phyloP scores from a whole-genome alignment of 2,329 filamentous ascomycete species.

The Beauveria pseudobassiana region DNA sequence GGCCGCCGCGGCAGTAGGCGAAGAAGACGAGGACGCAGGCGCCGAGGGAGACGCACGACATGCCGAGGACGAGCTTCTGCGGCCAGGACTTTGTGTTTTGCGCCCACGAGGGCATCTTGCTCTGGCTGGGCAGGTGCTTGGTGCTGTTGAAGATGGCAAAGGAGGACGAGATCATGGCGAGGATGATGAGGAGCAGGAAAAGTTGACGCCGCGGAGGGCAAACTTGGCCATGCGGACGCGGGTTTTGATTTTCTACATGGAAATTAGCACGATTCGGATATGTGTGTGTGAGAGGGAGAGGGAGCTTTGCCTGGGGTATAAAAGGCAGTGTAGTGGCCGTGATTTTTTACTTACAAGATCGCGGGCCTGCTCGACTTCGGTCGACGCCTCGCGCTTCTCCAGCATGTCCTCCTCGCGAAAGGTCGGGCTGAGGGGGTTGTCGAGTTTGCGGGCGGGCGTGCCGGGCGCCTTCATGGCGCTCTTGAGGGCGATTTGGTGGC shows the following conservation, averaged over 20 bases:
- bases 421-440: slow-evolving; percentile 81
- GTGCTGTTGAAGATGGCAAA: slow-evolving; percentile 92
- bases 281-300: too few species aligned
- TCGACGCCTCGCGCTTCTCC: slow-evolving; percentile 73
- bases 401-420: slow-evolving; percentile 82
- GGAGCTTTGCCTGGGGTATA: too few species aligned
- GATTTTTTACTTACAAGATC: slow-evolving; percentile 63
- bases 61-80: slow-evolving; percentile 72
- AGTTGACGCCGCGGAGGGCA: slow-evolving; percentile 89
- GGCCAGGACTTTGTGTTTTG: slow-evolving; percentile 75
- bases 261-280: too few species aligned
- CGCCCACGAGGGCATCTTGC: slow-evolving; percentile 80
- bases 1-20: slow-evolving; percentile 83
- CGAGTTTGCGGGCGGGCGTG: slow-evolving; percentile 63
- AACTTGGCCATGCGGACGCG: slow-evolving; percentile 91
- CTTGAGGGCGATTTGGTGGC: slow-evolving; percentile 70
- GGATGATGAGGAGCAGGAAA: slow-evolving; percentile 94
- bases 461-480: slow-evolving; percentile 85
- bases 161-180: slow-evolving; percentile 81
- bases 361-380: slow-evolving; percentile 79
- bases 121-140: slow-evolving; percentile 63
- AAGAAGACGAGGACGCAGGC: slow-evolving; percentile 75
- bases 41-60: slow-evolving; percentile 72
- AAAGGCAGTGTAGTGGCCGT: too few species aligned
- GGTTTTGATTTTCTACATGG: slow-evolving; percentile 75